phyloP scores from a whole-genome alignment of 192 early-diverging fungal species.

The Globomyces pollinis-pini region DNA sequence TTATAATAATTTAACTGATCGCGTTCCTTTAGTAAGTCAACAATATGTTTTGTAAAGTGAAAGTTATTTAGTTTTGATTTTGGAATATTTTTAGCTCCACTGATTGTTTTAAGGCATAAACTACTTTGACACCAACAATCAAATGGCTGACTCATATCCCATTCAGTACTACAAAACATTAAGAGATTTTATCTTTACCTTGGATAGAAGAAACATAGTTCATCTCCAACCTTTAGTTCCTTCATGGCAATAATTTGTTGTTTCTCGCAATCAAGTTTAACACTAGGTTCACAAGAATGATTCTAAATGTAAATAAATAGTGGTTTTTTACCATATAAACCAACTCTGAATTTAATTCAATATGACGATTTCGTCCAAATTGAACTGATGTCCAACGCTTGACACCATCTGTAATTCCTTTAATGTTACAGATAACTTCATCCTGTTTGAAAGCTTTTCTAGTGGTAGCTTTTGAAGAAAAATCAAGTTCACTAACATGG shows the following conservation, averaged over 20 bases:
- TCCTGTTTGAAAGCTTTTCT: too few species aligned
- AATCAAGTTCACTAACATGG: too few species aligned
- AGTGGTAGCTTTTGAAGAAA: too few species aligned
- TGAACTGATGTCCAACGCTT: conserved; percentile 32
- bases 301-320: too few species aligned
- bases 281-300: conserved; percentile 35
- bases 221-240: conserved; percentile 31
- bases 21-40: too few species aligned
- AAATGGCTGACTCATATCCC: conserved; percentile 42
- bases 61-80: too few species aligned
- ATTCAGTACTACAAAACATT: conserved; percentile 36
- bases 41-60: too few species aligned
- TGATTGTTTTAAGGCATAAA: conserved; percentile 6
- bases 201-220: conserved; percentile 43
- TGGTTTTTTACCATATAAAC: too few species aligned
- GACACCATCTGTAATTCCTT: conserved; percentile 10
- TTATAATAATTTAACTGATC: too few species aligned
- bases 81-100: conserved; percentile 24
- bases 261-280: conserved; percentile 11
- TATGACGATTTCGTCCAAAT: conserved; percentile 19
- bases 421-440: conserved; percentile 17
- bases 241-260: conserved; percentile 17
- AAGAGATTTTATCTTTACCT: too few species aligned
- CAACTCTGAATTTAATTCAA: conserved; percentile 31
- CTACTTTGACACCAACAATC: conserved; percentile 39